phyloP scores from a whole-genome alignment of 305 asterid genomes.

The Coffea humblotiana region DNA sequence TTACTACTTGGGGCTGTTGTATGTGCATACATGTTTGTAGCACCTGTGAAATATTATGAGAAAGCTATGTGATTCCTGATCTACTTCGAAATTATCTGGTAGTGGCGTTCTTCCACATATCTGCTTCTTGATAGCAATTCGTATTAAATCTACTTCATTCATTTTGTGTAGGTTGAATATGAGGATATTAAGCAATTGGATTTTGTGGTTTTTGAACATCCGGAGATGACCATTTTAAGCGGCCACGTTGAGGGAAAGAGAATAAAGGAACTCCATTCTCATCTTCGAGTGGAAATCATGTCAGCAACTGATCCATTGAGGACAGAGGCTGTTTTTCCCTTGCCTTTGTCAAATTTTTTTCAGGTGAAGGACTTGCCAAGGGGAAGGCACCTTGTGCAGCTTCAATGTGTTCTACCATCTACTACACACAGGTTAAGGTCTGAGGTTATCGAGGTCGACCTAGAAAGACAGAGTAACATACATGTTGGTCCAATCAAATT shows the following conservation, averaged over 20 bases:
- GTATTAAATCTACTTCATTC: slow-evolving; percentile 11
- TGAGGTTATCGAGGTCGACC: slow-evolving; percentile 75
- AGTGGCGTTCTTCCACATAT: background rate
- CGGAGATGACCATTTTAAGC: slow-evolving; percentile 77
- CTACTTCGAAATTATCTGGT: background rate
- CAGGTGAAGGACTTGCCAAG: slow-evolving; percentile 91
- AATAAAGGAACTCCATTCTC: slow-evolving; percentile 61
- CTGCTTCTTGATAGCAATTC: no score
- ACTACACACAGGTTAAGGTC: slow-evolving; percentile 63
- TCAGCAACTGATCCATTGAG: slow-evolving; percentile 64
- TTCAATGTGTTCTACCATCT: slow-evolving; percentile 60
- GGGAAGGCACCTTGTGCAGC: slow-evolving; percentile 83
- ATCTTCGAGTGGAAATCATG: slow-evolving; percentile 73
- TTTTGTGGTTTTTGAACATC: slow-evolving; percentile 86
- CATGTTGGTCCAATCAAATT: slow-evolving; percentile 82
- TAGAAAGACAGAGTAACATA: slow-evolving; percentile 58
- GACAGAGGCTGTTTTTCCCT: slow-evolving; percentile 69
- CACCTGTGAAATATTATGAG: background rate
- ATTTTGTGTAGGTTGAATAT: slow-evolving; percentile 56
- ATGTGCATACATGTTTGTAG: background rate
- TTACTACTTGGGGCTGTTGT: background rate
- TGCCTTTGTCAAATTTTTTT: slow-evolving; percentile 88
- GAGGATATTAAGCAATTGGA: slow-evolving; percentile 66
- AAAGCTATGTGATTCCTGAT: background rate
- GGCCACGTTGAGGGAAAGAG: slow-evolving; percentile 79